A percentile compares a stretch with the other conserved stretches of the same genome.
These are phyloP conservation scores for Mycotypha africana DNA, from an alignment of 371 early-diverging fungal species.

Conservation along the genomic window DNA sequence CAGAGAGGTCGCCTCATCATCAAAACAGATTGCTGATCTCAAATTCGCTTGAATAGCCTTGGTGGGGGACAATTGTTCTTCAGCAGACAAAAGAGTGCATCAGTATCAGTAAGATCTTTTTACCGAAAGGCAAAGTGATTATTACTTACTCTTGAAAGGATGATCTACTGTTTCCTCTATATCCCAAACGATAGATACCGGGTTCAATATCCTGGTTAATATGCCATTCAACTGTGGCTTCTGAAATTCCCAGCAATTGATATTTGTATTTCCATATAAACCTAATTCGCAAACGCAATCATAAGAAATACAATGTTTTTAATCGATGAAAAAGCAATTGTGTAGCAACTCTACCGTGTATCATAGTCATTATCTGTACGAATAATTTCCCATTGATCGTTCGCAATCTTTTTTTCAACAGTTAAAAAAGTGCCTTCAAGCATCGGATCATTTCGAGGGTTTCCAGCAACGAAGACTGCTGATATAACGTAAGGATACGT, in stretches of 20 bases:
- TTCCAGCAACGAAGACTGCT: conserved; percentile 53
- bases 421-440: conserved; percentile 42
- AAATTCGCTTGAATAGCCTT: conserved; percentile 26
- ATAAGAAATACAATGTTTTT: no score
- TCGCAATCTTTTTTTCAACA: conserved; percentile 35
- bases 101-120: no score
- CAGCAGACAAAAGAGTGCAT: no score
- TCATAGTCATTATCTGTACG: conserved; percentile 43
- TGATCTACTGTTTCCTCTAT: conserved; percentile 27
- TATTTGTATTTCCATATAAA: conserved; percentile 30
- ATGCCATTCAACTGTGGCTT: conserved; percentile 36
- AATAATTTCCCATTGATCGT: conserved; percentile 30
- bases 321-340: no score
- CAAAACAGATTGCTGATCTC: conserved; percentile 1
- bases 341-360: conserved; percentile 23
- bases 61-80: conserved; percentile 12
- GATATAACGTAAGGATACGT: conserved; percentile 3
- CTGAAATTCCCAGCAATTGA: conserved; percentile 27
- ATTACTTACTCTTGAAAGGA: conserved; percentile 23
- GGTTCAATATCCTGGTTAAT: conserved; percentile 14
- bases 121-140: background rate
- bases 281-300: no score
- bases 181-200: conserved; percentile 31
- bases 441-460: conserved; percentile 55
- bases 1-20: no score